Percentiles rank a stretch among this genome's conserved stretches.
These are phyloP conservation scores for Candida neerlandica DNA, from an alignment of 1,139 yeast genomes.

Conservation along the genomic window DNA sequence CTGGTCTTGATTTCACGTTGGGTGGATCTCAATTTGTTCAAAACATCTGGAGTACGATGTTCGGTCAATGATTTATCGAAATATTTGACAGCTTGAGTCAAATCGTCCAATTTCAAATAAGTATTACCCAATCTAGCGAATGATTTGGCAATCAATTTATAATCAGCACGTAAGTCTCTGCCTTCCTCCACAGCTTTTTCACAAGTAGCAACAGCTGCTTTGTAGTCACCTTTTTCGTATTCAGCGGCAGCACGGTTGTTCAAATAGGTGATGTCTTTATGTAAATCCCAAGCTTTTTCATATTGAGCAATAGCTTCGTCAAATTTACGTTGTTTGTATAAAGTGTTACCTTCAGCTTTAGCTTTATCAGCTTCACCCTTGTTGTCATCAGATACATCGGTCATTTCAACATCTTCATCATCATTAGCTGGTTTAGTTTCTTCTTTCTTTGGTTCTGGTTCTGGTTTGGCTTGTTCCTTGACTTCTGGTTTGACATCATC, in stretches of 20 bases:
- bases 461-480: slow-evolving; percentile 18
- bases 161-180: slow-evolving; percentile 88
- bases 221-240: slow-evolving; percentile 91
- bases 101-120: slow-evolving; percentile 74
- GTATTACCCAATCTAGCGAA: slow-evolving; percentile 88
- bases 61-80: slow-evolving; percentile 94
- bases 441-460: slow-evolving; percentile 28
- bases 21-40: slow-evolving; percentile 82
- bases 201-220: slow-evolving; percentile 80
- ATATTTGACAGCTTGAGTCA: slow-evolving; percentile 69
- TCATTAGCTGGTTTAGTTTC: slow-evolving; percentile 12
- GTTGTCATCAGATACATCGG: slow-evolving; percentile 21
- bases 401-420: slow-evolving; percentile 38
- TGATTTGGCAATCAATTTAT: slow-evolving; percentile 88
- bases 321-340: slow-evolving; percentile 85
- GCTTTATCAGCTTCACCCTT: slow-evolving; percentile 71
- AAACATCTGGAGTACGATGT: slow-evolving; percentile 93
- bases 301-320: slow-evolving; percentile 91
- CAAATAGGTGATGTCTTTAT: slow-evolving; percentile 86
- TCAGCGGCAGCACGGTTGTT: slow-evolving; percentile 98
- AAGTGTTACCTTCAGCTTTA: slow-evolving; percentile 83
- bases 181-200: slow-evolving; percentile 84
- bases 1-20: slow-evolving; percentile 82
- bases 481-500: slow-evolving; percentile 17
- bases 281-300: slow-evolving; percentile 81